phyloP scores from a whole-genome alignment of 2,329 filamentous ascomycete genomes.

The Fusarium udum region DNA sequence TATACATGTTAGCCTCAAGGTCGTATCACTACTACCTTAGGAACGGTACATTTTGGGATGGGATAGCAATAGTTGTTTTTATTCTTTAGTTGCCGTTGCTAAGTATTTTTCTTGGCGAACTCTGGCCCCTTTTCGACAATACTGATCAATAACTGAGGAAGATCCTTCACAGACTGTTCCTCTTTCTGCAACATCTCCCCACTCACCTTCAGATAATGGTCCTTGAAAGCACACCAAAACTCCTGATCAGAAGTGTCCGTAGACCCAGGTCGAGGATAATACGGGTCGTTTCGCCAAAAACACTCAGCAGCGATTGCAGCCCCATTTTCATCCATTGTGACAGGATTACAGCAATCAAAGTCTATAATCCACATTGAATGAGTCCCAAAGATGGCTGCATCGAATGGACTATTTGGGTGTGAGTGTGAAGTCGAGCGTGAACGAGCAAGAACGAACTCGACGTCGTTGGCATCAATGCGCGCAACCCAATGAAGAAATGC shows the following conservation, averaged over 20 bases:
- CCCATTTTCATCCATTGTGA: conserved; percentile 51
- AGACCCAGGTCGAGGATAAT: conserved; percentile 54
- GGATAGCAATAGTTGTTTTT: no score
- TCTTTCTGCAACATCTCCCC: not conserved
- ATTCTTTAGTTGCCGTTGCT: not conserved
- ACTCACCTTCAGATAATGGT: not conserved
- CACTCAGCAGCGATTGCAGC: conserved; percentile 53
- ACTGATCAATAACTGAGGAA: not conserved
- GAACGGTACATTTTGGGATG: no score
- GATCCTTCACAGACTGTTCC: not conserved
- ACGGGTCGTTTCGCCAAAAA: conserved; percentile 63
- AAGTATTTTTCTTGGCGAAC: not conserved
- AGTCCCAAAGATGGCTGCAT: conserved; percentile 36
- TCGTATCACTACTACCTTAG: no score
- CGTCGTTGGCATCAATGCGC: conserved; percentile 60
- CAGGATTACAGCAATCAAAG: conserved; percentile 53
- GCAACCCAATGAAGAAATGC: conserved; percentile 61
- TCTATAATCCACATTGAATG: conserved; percentile 58
- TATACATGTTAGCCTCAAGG: no score
- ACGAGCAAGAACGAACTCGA: conserved; percentile 64
- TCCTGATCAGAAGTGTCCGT: conserved; percentile 6
- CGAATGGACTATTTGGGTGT: not conserved
- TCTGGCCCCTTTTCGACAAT: not conserved
- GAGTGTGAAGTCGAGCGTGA: not conserved
- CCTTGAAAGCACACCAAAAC: conserved; percentile 42